Base-by-base conservation (phyloP, 345 rosid genomes). In the Aquilaria sinensis region DNA sequence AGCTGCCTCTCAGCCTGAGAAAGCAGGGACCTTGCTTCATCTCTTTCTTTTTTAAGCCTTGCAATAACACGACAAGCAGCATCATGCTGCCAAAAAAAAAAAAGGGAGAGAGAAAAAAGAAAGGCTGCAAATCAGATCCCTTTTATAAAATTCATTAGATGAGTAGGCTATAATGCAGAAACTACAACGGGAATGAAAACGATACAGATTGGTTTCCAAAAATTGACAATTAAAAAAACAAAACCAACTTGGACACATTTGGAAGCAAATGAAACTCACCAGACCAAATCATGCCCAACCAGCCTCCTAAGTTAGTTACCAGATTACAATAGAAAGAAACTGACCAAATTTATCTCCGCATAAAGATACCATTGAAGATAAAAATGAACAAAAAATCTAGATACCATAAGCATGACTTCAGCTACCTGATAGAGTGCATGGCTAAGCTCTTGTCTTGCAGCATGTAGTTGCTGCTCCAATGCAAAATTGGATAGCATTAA, bases 41-140 rank as follows among this genome's bases (percentile, higher is more conserved):
- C 95, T 70, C 93, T 82, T 80, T 94, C 99, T 72, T 88, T 94
- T 67, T 78, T 90, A 60, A 94, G 89, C 70, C 99, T 88, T 53
- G 97, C 99, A 82, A 94, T 94, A 67, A 94, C 99, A 15, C 97
- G 97, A 80, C 99, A 94, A 56, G 99, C 97, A 72, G 97, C 96
- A 82, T 94, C 99, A 76, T 85, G 99, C 99, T 94, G 82, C 69
- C 60, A 76, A 54, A 49, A 14, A 43, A 58, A 33, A 58, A 32
- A 31, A n/a, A n/a, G n/a, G n/a, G n/a, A n/a, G n/a, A n/a, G n/a
- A 9, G 9, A 16, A 53, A 31, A 12, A 2, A 29, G 53, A 10
- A 12, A 15, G 49, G 63, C 50, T 47, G n/a, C 31, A 61, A 50
- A 23, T 33, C 47, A 5, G 50, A 10, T 31, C 50, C 45, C 47